A percentile compares a stretch with the other conserved stretches of the same genome.
Evolutionary conservation across 164 flowering plant genomes (phyloP).

Genomic region (Vitis rotundifolia): DNA sequence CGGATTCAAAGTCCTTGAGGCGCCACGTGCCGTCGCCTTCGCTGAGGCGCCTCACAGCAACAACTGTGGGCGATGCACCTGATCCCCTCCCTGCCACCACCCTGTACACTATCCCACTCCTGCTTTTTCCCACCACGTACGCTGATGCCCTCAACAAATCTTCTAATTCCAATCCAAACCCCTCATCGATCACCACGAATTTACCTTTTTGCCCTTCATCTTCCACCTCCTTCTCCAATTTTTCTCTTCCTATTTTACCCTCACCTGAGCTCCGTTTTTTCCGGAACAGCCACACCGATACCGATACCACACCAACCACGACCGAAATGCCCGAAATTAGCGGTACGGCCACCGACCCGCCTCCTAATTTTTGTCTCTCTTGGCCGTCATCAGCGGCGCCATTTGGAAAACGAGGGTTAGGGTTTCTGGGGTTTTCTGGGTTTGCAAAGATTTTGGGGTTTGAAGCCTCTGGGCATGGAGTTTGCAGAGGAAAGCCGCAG

Average conservation of each 20-base stretch:
- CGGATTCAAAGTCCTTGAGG: constrained; percentile 82
- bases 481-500: constrained; percentile 81
- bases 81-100: constrained; percentile 73
- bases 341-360: constrained; percentile 39
- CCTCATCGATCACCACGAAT: constrained; percentile 74
- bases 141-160: constrained; percentile 97
- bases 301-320: constrained; percentile 45
- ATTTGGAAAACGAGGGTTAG: constrained; percentile 12
- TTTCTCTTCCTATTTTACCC: constrained; percentile 40
- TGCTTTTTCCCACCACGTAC: constrained; percentile 88
- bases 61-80: constrained; percentile 39
- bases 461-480: constrained; percentile 51
- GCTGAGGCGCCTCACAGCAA: constrained; percentile 85
- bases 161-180: constrained; percentile 79
- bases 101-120: constrained; percentile 88
- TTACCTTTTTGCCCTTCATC: constrained; percentile 81
- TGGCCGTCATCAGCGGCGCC: background rate
- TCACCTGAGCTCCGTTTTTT: constrained; percentile 33
- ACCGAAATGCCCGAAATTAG: constrained; percentile 58
- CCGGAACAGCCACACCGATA: constrained; percentile 59
- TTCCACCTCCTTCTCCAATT: constrained; percentile 12
- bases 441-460: constrained; percentile 22
- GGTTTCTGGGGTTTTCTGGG: constrained; percentile 22
- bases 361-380: constrained; percentile 11
- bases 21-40: constrained; percentile 63